These are phyloP conservation scores for Ophiosphaerella herpotricha DNA, from an alignment of 2,329 filamentous ascomycete species.

Conservation along the genomic window DNA sequence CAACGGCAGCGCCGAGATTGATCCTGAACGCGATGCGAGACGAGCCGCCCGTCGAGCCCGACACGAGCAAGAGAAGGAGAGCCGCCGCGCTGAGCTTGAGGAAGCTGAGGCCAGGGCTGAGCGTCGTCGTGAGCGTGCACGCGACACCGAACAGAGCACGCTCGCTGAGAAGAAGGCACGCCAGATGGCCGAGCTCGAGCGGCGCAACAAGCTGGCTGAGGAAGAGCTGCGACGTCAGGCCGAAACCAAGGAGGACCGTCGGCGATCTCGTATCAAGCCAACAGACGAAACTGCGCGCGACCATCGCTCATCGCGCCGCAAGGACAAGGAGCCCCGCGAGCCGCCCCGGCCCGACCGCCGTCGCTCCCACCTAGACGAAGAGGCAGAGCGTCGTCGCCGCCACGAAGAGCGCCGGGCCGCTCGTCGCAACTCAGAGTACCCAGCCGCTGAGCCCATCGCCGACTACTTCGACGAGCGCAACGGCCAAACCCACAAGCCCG, in stretches of 20 bases:
- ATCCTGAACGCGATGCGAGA: constrained; percentile 45
- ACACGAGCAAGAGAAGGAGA: constrained; percentile 42
- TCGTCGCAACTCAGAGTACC: constrained; percentile 45
- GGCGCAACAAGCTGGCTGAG: constrained; percentile 44
- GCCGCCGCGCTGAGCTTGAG: constrained; percentile 39
- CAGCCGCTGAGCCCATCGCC: constrained; percentile 39
- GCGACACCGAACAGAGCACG: constrained; percentile 38
- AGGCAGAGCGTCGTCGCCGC: constrained; percentile 45
- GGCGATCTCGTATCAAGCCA: constrained; percentile 34
- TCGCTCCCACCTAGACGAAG: constrained; percentile 43
- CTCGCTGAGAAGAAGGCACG: constrained; percentile 45
- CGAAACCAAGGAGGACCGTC: constrained; percentile 43
- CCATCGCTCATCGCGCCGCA: constrained; percentile 42
- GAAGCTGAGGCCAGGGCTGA: constrained; percentile 44
- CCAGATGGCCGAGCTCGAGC: constrained; percentile 45
- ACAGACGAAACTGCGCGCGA: constrained; percentile 41
- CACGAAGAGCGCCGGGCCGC: constrained; percentile 51
- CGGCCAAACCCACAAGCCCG: constrained; percentile 20
- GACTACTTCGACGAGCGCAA: constrained; percentile 55
- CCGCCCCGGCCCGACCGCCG: constrained; percentile 42
- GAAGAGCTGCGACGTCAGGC: constrained; percentile 46
- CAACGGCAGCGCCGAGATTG: constrained; percentile 37
- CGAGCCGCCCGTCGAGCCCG: constrained; percentile 41
- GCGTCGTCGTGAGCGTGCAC: constrained; percentile 45
- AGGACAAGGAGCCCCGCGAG: constrained; percentile 36